Evolutionary conservation across 805 yeast genomes (phyloP).

Genomic region (Lachancea waltii): DNA sequence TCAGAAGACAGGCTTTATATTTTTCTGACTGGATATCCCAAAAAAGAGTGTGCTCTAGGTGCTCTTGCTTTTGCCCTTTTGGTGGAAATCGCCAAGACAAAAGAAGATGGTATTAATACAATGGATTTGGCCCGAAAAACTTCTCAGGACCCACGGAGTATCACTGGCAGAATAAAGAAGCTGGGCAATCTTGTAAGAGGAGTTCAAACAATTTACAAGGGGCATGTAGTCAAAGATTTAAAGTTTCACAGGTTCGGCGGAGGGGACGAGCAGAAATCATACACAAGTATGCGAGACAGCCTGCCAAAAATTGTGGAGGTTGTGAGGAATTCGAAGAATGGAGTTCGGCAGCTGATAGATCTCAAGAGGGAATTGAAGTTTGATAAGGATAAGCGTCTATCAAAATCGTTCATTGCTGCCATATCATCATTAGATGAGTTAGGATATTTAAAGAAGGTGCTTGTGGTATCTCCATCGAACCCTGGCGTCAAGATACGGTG

Average conservation of each 20-base stretch:
- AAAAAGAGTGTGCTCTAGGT: constrained; percentile 48
- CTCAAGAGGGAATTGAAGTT: constrained; percentile 52
- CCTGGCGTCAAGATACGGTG: constrained; percentile 45
- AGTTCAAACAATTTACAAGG: constrained; percentile 34
- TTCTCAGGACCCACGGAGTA: constrained; percentile 65
- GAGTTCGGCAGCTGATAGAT: constrained; percentile 54
- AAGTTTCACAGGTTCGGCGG: constrained; percentile 42
- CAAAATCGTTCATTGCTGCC: constrained; percentile 44
- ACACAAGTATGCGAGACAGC: constrained; percentile 25
- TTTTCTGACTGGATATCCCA: constrained; percentile 49
- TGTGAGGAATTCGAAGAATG: constrained; percentile 52
- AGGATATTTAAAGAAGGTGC: constrained; percentile 44
- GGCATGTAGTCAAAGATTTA: constrained; percentile 49
- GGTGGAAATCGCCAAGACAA: constrained; percentile 52
- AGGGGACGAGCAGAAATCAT: constrained; percentile 18
- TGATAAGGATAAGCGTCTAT: constrained; percentile 36
- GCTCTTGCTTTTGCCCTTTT: constrained; percentile 48
- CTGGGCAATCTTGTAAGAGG: constrained; percentile 47
- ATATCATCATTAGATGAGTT: constrained; percentile 39
- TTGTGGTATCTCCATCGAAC: constrained; percentile 43
- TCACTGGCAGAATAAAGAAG: constrained; percentile 54
- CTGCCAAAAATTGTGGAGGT: constrained; percentile 39
- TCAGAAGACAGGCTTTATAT: constrained; percentile 52
- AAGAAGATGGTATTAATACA: constrained; percentile 52
- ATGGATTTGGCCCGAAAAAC: constrained; percentile 49